Percentiles rank a stretch among this genome's conserved stretches.
These are phyloP conservation scores for Cladosporium velox DNA, from an alignment of 2,329 filamentous ascomycete species.

Conservation along the genomic window DNA sequence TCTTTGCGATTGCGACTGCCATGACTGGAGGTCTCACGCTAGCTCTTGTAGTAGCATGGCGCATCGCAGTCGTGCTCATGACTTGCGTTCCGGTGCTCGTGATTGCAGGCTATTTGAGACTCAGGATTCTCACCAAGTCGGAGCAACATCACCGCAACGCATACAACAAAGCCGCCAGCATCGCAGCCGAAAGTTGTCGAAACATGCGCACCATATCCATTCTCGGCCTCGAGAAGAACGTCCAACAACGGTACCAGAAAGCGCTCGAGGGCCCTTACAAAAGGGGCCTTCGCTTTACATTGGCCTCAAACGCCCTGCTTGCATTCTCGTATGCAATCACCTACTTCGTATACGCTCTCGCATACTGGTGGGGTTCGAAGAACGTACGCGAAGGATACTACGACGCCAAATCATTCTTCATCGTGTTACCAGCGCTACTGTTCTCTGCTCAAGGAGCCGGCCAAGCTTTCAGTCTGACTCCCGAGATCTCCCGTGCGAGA, in stretches of 20 bases:
- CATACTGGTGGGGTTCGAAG: slow-evolving; percentile 52
- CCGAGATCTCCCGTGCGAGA: slow-evolving; percentile 48
- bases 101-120: slow-evolving; percentile 47
- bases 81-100: slow-evolving; percentile 51
- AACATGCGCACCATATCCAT: slow-evolving; percentile 62
- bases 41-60: slow-evolving; percentile 53
- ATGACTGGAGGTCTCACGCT: slow-evolving; percentile 52
- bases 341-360: slow-evolving; percentile 52
- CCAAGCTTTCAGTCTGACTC: slow-evolving; percentile 50
- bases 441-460: slow-evolving; percentile 51
- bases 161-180: slow-evolving; percentile 63
- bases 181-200: slow-evolving; percentile 68
- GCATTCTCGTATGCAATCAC: slow-evolving; percentile 49
- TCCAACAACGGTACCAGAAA: slow-evolving; percentile 41
- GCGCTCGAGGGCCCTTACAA: slow-evolving; percentile 44
- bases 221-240: slow-evolving; percentile 44
- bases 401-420: slow-evolving; percentile 47
- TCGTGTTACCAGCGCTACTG: slow-evolving; percentile 47
- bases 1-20: slow-evolving; percentile 52
- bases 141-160: slow-evolving; percentile 65
- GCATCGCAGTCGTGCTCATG: slow-evolving; percentile 53
- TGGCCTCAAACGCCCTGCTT: slow-evolving; percentile 45
- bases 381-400: slow-evolving; percentile 48
- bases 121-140: slow-evolving; percentile 56
- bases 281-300: slow-evolving; percentile 43